These are phyloP conservation scores for Hordeum vulgare DNA, from an alignment of 176 grass and related monocot species.

Conservation along the genomic window MorexV3_pseudomolecules_assembly NC_058521.1:165073172-165073671, in stretches of 20 bases:
- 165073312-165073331: slow-evolving; percentile 37
- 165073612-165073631: too few relatives aligned
- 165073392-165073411: too few relatives aligned
- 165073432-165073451: too few relatives aligned
- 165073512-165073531: slow-evolving; percentile 39
- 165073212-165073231: too few relatives aligned
- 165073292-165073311: slow-evolving; percentile 41
- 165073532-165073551: slow-evolving; percentile 44
- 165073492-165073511: background rate
- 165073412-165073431: too few relatives aligned
- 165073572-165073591: slow-evolving; percentile 36
- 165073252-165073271: slow-evolving; percentile 34
- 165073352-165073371: background rate
- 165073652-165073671: too few relatives aligned
- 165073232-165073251: too few relatives aligned
- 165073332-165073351: slow-evolving; percentile 36
- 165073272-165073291: slow-evolving; percentile 32
- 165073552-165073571: slow-evolving; percentile 37
- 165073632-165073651: too few relatives aligned
- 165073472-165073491: too few relatives aligned
- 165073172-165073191: background rate
- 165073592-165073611: too few relatives aligned
- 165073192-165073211: slow-evolving; percentile 21
- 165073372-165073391: too few relatives aligned
- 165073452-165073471: background rate